Percentiles rank a stretch among this genome's conserved stretches.
phyloP scores from a whole-genome alignment of 1,284 basidiomycete genomes.

The Pyrrhoderma noxium region DNA sequence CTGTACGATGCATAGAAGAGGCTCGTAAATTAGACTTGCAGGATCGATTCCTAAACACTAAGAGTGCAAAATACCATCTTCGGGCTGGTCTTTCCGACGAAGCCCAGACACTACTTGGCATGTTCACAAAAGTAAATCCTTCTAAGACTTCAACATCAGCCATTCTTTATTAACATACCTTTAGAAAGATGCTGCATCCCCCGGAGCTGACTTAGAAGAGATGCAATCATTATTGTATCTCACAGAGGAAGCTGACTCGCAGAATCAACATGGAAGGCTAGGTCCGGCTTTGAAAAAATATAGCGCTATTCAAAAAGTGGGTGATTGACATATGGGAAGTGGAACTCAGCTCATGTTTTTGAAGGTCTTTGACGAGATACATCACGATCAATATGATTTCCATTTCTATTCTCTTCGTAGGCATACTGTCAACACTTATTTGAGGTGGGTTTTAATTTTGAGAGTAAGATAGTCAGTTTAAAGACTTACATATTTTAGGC shows the following conservation, averaged over 20 bases:
- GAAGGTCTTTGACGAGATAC: conserved; percentile 80
- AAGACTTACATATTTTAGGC: conserved; percentile 34
- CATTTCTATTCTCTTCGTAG: conserved; percentile 92
- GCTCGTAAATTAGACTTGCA: conserved; percentile 88
- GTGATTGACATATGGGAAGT: conserved; percentile 7
- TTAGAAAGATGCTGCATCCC: conserved; percentile 77
- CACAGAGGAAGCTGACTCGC: conserved; percentile 74
- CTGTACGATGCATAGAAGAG: conserved; percentile 73
- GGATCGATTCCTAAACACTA: conserved; percentile 94
- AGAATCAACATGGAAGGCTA: conserved; percentile 58
- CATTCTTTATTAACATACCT: conserved; percentile 3
- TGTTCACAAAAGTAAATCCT: conserved; percentile 79
- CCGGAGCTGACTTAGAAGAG: conserved; percentile 82
- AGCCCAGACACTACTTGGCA: conserved; percentile 63
- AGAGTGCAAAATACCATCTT: conserved; percentile 87
- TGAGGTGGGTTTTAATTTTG: conserved; percentile 44
- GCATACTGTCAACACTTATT: conserved; percentile 81
- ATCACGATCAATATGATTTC: conserved; percentile 98
- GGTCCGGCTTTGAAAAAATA: conserved; percentile 87
- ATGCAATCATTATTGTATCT: conserved; percentile 95
- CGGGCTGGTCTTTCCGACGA: conserved; percentile 74
- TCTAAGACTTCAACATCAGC: neutral
- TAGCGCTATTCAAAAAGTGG: conserved; percentile 66
- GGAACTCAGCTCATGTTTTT: conserved; percentile 3
- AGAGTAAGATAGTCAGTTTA: neutral